Evolutionary conservation across 139 green algal genomes (phyloP), one percentile per base, ranked within the genome.

Genomic region (Tetradesmus lagerheimii): DNA sequence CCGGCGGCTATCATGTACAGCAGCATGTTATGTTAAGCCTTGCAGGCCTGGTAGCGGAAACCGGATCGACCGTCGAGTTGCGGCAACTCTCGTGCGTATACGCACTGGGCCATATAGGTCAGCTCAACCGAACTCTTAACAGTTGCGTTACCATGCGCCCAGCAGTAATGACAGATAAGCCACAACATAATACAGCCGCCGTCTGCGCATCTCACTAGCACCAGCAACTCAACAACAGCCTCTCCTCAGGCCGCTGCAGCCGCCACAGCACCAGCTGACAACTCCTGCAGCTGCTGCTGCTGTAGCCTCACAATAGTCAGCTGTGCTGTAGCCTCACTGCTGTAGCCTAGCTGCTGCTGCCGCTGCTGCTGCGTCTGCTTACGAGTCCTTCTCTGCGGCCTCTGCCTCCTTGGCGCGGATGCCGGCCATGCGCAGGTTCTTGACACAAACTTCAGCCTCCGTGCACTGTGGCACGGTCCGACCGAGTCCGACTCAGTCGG

Each of bases 391-490:
- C 83, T 96, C 95, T 81, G 95, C 94, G 16, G 94, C 94, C 20
- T 93, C 97, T 39, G 90, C 96, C 83, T 98, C 95, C 97, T 99
- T 99, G 78, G 95, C 96, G 67, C 98, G 96, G 34, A 94, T 83
- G 83, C 98, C 98, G n/a, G 94, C 90, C 89, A 97, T 91, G 80
- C 96, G 95, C 15, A 83, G 89, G 92, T 99, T 99, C 91, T 96
- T 97, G 81, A n/a, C n/a, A n/a, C n/a, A n/a, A n/a, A n/a, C n/a
- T n/a, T n/a, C n/a, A n/a, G n/a, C n/a, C n/a, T n/a, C n/a, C n/a
- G n/a, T n/a, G n/a, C n/a, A n/a, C n/a, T n/a, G n/a, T n/a, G n/a
- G n/a, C n/a, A n/a, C n/a, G n/a, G n/a, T n/a, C n/a, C n/a, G n/a
- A n/a, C n/a, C n/a, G n/a, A n/a, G n/a, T n/a, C n/a, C n/a, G n/a